Evolutionary conservation across 2,329 filamentous ascomycete genomes (phyloP), one percentile per base, ranked within the genome.

Genomic region (Fusarium xylarioides): DNA sequence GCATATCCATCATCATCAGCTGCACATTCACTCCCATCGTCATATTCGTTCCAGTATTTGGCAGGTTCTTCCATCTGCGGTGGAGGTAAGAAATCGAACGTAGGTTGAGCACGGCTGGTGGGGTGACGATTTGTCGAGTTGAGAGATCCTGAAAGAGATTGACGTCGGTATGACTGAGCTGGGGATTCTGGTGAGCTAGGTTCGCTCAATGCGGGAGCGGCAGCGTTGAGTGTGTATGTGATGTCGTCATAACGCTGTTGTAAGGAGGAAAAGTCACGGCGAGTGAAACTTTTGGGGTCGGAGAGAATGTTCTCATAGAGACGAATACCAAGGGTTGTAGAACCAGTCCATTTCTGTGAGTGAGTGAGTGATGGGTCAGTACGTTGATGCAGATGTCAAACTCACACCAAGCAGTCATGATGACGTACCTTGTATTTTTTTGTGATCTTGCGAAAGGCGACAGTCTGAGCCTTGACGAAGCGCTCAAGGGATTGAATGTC

Each of bases 41-140:
- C 94, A 80, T 95, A 96, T 80, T 97, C 94, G 80, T 93, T 95
- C 93, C 94, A 97, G 79, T 95, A 96, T 50, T 85, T 84, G 21
- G 82, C 76, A 56, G 80, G 79, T 12, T 80, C 75, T 12, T 75
- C 60, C 40, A 75, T 68, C 19, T 74, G 65, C 10, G 81, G 74
- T 15, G 80, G 78, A 6, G 81, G 80, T 7, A 82, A 72, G 23
- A 76, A 73, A 10, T 80, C 77, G 61, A 82, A 82, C 37, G 69
- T 69, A 57, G 77, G 74, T 32, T 74, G 79, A 49, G 68, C 40
- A 40, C 68, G 77, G 53, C 64, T 49, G 37, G 79, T 79, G 5
- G 82, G 12, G 37, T 57, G 49, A 30, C 28, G 50, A n/a, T 38
- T 40, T 7, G 62, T 42, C n/a, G 63, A 58, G 42, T 42, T 42